phyloP scores from a whole-genome alignment of 768 basidiomycete species.

The Agaricus sinodeliciosus region DNA sequence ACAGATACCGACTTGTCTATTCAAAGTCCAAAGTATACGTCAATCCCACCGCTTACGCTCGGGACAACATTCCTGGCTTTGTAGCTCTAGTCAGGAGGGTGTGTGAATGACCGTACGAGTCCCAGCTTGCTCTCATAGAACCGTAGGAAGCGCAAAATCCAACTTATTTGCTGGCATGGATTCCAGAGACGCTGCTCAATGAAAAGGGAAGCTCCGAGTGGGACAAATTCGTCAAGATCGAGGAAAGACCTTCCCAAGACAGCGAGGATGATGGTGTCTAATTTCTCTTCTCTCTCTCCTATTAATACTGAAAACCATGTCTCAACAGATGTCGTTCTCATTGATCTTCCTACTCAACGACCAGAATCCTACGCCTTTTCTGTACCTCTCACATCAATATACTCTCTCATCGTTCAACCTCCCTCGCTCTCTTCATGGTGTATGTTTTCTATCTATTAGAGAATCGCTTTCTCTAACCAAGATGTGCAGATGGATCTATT shows the following conservation, averaged over 20 bases:
- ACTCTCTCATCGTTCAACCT: constrained; percentile 80
- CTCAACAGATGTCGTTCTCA: constrained; percentile 68
- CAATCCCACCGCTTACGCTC: constrained; percentile 85
- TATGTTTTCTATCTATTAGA: constrained; percentile 26
- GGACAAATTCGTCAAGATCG: constrained; percentile 85
- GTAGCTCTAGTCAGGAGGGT: constrained; percentile 88
- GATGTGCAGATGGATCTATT: constrained; percentile 68
- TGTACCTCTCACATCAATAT: constrained; percentile 84
- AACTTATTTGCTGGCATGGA: constrained; percentile 84
- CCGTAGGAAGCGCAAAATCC: constrained; percentile 69
- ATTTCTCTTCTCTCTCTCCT: constrained; percentile 1
- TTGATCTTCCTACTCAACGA: constrained; percentile 75
- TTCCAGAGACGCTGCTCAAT: constrained; percentile 79
- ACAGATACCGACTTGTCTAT: constrained; percentile 72
- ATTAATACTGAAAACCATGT: constrained; percentile 5
- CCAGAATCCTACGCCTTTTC: constrained; percentile 95
- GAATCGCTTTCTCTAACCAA: not conserved
- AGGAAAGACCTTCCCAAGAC: constrained; percentile 50
- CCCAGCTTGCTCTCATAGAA: not conserved
- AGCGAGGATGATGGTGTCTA: constrained; percentile 67
- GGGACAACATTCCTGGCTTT: constrained; percentile 94
- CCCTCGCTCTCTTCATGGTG: constrained; percentile 85
- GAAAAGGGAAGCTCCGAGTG: constrained; percentile 80
- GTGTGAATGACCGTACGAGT: constrained; percentile 21
- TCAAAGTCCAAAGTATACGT: constrained; percentile 95